A percentile compares a stretch with the other conserved stretches of the same genome.
Evolutionary conservation across 2,329 filamentous ascomycete species (phyloP).

Genomic region (Alternaria longipes): DNA sequence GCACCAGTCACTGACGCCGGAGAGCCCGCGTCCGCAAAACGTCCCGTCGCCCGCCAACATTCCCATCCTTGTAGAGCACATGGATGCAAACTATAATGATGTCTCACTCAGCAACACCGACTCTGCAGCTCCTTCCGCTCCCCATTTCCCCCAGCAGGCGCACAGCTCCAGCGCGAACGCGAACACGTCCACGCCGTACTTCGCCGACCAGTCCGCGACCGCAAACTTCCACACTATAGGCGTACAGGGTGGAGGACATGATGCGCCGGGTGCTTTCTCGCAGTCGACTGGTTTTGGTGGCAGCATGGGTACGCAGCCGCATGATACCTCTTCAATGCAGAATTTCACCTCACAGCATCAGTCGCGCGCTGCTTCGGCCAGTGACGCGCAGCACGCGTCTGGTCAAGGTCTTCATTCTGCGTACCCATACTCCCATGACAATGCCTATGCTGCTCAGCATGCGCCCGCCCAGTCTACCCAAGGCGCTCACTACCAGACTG

Average conservation of each 20-base stretch:
- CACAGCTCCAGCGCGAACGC: slow-evolving; percentile 39
- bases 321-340: slow-evolving; percentile 52
- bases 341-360: slow-evolving; percentile 47
- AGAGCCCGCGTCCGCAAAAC: slow-evolving; percentile 75
- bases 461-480: slow-evolving; percentile 41
- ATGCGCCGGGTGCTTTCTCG: slow-evolving; percentile 33
- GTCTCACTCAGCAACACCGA: slow-evolving; percentile 67
- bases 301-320: slow-evolving; percentile 42
- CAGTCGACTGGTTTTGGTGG: slow-evolving; percentile 39
- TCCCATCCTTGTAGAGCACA: slow-evolving; percentile 74
- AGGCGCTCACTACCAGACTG: slow-evolving; percentile 40
- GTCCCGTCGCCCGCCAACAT: slow-evolving; percentile 74
- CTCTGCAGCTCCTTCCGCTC: slow-evolving; percentile 35
- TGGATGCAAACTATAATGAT: slow-evolving; percentile 76
- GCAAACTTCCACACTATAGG: slow-evolving; percentile 35
- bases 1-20: slow-evolving; percentile 72
- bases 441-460: slow-evolving; percentile 44
- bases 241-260: slow-evolving; percentile 34
- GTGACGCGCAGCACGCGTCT: slow-evolving; percentile 47
- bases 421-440: slow-evolving; percentile 48
- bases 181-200: slow-evolving; percentile 42
- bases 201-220: slow-evolving; percentile 37
- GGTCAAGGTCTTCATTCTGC: slow-evolving; percentile 42
- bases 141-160: slow-evolving; percentile 46
- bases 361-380: slow-evolving; percentile 42